phyloP scores from a whole-genome alignment of 2,329 filamentous ascomycete species.

The Colletotrichum gloeosporioides region DNA sequence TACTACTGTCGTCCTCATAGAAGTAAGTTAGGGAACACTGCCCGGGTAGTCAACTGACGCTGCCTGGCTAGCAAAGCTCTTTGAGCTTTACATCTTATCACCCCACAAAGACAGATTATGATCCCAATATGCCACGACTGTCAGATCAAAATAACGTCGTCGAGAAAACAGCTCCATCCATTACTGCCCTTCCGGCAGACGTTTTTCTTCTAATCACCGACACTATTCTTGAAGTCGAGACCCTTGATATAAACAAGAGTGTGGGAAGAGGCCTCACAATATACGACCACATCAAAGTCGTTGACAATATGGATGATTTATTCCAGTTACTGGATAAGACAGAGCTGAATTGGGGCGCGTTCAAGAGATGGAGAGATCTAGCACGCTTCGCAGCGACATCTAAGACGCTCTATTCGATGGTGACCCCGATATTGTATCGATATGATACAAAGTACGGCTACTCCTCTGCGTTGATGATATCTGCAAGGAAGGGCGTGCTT shows the following conservation, averaged over 20 bases:
- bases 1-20: background rate
- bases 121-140: background rate
- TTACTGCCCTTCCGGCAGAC: background rate
- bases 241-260: background rate
- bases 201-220: background rate
- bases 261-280: background rate
- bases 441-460: background rate
- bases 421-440: background rate
- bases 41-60: background rate
- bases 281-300: background rate
- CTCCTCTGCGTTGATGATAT: background rate
- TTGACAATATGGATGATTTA: no score
- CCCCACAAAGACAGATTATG: background rate
- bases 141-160: background rate
- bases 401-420: background rate
- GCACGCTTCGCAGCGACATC: background rate
- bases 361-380: background rate
- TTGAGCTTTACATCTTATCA: background rate
- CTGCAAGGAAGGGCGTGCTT: background rate
- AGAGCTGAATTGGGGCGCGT: background rate
- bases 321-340: background rate
- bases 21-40: no score
- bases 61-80: background rate
- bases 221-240: background rate
- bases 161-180: background rate